Percentiles rank a stretch among this genome's conserved stretches.
phyloP scores from a whole-genome alignment of 495 filamentous ascomycete genomes.

The Xylaria sp. region DNA sequence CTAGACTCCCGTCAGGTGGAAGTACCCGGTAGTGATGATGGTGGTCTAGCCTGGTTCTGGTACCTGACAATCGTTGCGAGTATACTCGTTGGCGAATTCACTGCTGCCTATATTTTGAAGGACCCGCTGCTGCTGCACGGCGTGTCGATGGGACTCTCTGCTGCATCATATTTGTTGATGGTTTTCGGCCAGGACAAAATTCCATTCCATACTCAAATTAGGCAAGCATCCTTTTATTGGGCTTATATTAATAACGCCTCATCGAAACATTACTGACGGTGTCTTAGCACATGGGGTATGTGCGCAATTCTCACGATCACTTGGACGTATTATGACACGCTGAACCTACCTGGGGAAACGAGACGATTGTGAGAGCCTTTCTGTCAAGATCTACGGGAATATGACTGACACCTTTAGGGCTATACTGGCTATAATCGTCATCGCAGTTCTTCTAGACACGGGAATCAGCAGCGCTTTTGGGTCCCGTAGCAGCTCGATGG shows the following conservation, averaged over 20 bases:
- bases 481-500: neutral
- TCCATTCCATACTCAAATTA: no score
- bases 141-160: neutral
- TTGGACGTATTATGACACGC: no score
- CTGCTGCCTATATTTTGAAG: neutral
- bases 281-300: no score
- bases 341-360: no score
- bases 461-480: neutral
- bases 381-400: no score
- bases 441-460: neutral
- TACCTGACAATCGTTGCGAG: neutral
- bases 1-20: no score
- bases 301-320: no score
- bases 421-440: neutral
- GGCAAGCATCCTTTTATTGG: no score
- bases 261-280: no score
- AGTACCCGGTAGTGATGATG: neutral
- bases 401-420: neutral
- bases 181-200: neutral
- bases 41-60: neutral
- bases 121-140: neutral
- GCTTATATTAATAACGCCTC: no score
- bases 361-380: no score
- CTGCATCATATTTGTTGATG: neutral
- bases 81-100: neutral